Conservation (phyloP, 164 flowering plant species). For the Macadamia integrifolia region DNA sequence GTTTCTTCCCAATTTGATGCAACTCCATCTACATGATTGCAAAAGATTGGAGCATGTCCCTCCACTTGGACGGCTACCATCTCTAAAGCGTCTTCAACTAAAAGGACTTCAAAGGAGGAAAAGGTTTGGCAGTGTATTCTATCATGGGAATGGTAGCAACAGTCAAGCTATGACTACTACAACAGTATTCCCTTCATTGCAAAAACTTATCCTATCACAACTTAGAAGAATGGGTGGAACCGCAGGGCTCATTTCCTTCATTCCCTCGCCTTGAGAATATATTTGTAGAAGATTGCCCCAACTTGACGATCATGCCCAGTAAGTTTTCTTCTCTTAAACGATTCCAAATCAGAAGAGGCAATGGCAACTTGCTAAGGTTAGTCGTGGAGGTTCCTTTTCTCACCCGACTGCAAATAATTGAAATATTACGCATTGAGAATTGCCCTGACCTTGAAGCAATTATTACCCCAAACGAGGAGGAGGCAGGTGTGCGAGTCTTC, state of each 20-base stretch:
- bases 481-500: not conserved
- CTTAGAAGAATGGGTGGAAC: constrained; percentile 9
- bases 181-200: constrained; percentile 3
- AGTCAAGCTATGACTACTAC: too few relatives aligned
- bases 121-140: not conserved
- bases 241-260: not conserved
- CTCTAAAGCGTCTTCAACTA: not conserved
- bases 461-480: constrained; percentile 1
- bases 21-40: not conserved
- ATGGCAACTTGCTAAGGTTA: not conserved
- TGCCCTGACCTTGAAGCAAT: constrained; percentile 7
- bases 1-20: not conserved
- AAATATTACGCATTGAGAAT: not conserved
- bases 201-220: not conserved
- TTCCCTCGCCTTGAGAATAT: constrained; percentile 12
- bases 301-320: constrained; percentile 1
- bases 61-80: not conserved
- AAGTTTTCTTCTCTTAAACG: constrained; percentile 4
- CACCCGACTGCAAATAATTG: not conserved
- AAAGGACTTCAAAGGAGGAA: not conserved
- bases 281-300: not conserved
- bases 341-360: not conserved
- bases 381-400: constrained; percentile 6
- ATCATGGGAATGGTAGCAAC: not conserved
- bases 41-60: not conserved